Conservation (phyloP, 352 stramenopile genomes). For the Phytophthora citrophthora region DNA sequence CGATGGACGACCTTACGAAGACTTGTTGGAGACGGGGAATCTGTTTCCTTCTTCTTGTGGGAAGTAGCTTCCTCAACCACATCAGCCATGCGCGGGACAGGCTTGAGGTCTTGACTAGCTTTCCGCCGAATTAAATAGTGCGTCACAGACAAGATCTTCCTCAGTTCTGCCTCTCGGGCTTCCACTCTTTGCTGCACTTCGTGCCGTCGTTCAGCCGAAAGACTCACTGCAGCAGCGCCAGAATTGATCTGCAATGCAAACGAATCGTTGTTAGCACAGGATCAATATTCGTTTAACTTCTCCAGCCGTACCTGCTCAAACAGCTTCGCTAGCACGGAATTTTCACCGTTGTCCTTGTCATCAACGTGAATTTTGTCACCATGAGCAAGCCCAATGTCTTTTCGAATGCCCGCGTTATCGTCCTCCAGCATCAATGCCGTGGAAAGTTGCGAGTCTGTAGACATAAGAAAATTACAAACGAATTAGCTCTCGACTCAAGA, state of each 20-base stretch:
- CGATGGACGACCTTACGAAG: conserved; percentile 38
- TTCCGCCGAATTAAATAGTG: conserved; percentile 82
- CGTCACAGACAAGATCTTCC: conserved; percentile 85
- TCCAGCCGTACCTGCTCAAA: conserved; percentile 67
- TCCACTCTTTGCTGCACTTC: conserved; percentile 89
- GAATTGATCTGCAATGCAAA: conserved; percentile 73
- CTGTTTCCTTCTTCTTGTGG: conserved; percentile 28
- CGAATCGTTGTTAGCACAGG: not conserved
- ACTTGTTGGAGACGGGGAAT: conserved; percentile 24
- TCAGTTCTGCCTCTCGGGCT: conserved; percentile 81
- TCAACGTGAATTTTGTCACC: conserved; percentile 92
- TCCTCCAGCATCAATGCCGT: conserved; percentile 76
- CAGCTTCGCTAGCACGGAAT: conserved; percentile 82
- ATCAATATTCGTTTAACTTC: not conserved
- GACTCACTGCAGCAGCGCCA: conserved; percentile 78
- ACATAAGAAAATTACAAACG: not conserved
- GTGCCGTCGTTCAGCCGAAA: conserved; percentile 84
- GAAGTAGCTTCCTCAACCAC: conserved; percentile 41
- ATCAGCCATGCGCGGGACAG: conserved; percentile 24
- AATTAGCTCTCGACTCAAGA: not conserved
- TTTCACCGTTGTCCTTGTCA: conserved; percentile 77
- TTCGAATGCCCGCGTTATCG: conserved; percentile 71
- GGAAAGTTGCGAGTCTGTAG: conserved; percentile 70
- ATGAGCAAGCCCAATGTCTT: conserved; percentile 84
- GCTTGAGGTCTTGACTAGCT: conserved; percentile 53